Percentiles rank a stretch among this genome's conserved stretches.
These are phyloP conservation scores for Porcisia hertigi DNA, from an alignment of 208 protist species.

Conservation along the genomic window DNA sequence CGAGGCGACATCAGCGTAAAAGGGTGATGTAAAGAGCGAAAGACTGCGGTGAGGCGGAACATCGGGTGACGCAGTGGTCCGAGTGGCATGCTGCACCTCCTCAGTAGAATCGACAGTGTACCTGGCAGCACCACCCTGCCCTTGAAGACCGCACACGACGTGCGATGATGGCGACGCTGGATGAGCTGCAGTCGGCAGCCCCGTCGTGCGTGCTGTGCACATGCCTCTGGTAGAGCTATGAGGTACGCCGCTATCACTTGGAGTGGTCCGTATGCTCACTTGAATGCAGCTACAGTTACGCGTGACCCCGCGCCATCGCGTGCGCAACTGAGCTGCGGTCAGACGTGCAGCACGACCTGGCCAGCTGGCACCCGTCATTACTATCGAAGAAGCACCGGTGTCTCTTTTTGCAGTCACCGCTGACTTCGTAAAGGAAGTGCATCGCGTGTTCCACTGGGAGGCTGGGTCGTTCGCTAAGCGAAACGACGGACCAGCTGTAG, in stretches of 20 bases:
- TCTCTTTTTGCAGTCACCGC: neutral
- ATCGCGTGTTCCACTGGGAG: neutral
- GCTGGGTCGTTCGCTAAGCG: slow-evolving; percentile 1
- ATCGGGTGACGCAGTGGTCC: neutral
- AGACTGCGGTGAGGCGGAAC: neutral
- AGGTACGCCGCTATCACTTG: neutral
- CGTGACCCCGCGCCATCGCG: slow-evolving; percentile 22
- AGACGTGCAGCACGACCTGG: slow-evolving; percentile 12
- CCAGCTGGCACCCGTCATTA: neutral
- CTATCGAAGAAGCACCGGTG: neutral
- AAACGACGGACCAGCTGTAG: slow-evolving; percentile 19
- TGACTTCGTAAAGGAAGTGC: neutral
- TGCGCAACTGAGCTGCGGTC: slow-evolving; percentile 21
- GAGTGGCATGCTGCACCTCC: neutral
- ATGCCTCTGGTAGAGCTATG: too few relatives aligned
- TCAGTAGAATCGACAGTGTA: neutral
- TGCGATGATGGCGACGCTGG: neutral
- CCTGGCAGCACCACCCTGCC: neutral
- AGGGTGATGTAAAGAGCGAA: neutral
- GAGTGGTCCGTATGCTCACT: neutral
- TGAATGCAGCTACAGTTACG: slow-evolving; percentile 22
- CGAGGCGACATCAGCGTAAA: neutral
- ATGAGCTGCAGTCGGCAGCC: neutral
- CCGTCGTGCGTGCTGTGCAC: neutral
- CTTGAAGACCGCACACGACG: neutral